phyloP scores from a whole-genome alignment of 148 eudicot species.

The Fagopyrum tataricum region DNA sequence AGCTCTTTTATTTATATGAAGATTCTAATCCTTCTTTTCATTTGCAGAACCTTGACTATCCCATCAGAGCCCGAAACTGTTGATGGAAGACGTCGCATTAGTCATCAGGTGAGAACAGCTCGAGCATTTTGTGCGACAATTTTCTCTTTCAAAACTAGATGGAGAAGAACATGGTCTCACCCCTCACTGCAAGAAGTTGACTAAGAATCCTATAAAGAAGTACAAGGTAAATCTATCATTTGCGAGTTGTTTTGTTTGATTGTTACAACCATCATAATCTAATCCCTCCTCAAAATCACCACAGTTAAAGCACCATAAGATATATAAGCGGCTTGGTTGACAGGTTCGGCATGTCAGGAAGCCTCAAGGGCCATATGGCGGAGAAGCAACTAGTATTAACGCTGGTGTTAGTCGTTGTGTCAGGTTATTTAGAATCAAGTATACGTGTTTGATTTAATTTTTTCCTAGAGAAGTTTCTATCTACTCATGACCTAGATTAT shows the following conservation, averaged over 20 bases:
- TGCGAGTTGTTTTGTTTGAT: neutral
- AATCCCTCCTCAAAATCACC: too few species aligned
- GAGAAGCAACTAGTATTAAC: constrained; percentile 72
- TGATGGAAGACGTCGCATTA: constrained; percentile 72
- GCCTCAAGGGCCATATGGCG: constrained; percentile 44
- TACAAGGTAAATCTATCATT: constrained; percentile 40
- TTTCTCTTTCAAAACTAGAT: constrained; percentile 34
- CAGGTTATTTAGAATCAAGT: too few species aligned
- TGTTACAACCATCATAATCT: neutral
- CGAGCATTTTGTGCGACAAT: neutral
- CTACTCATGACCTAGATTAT: too few species aligned
- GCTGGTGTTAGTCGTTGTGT: constrained; percentile 42
- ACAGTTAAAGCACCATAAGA: constrained; percentile 47
- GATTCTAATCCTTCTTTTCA: neutral
- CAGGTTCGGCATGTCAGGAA: constrained; percentile 53
- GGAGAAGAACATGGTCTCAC: constrained; percentile 82
- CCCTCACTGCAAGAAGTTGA: constrained; percentile 50
- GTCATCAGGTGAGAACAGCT: constrained; percentile 34
- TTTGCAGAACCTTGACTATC: constrained; percentile 33
- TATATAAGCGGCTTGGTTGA: constrained; percentile 38
- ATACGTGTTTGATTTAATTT: too few species aligned
- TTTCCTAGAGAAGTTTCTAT: too few species aligned
- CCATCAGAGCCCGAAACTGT: constrained; percentile 33
- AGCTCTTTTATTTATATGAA: neutral
- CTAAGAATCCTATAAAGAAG: constrained; percentile 74